A percentile compares a stretch with the other conserved stretches of the same genome.
These are phyloP conservation scores for Radiomyces spectabilis DNA, from an alignment of 192 early-diverging fungal species.

Conservation along the genomic window DNA sequence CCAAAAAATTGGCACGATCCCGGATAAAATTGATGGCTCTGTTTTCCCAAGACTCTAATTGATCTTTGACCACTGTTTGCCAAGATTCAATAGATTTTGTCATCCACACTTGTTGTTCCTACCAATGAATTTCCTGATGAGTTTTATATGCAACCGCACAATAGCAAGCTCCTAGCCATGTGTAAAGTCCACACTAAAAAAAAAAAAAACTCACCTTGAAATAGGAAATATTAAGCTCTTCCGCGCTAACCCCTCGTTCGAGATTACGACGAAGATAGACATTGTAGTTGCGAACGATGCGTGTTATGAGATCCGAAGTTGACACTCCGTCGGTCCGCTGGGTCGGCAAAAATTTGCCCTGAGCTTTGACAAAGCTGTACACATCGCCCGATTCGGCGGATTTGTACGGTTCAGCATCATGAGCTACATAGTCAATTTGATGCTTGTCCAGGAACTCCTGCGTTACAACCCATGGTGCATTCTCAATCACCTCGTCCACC, in stretches of 20 bases:
- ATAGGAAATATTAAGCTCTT: constrained; percentile 67
- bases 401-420: constrained; percentile 68
- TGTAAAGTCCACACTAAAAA: too few relatives aligned
- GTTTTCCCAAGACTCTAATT: too few relatives aligned
- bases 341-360: constrained; percentile 54
- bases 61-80: too few relatives aligned
- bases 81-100: too few relatives aligned
- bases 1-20: too few relatives aligned
- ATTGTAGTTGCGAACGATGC: constrained; percentile 76
- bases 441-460: constrained; percentile 63
- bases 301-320: constrained; percentile 71
- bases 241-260: constrained; percentile 64
- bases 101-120: too few relatives aligned
- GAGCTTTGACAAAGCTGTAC: constrained; percentile 67
- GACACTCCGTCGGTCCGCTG: constrained; percentile 72
- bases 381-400: constrained; percentile 60
- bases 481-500: constrained; percentile 65
- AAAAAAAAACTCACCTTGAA: too few relatives aligned
- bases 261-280: constrained; percentile 68
- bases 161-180: background rate
- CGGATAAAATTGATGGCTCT: too few relatives aligned
- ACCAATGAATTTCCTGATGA: background rate
- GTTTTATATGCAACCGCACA: constrained; percentile 49
- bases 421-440: constrained; percentile 70
- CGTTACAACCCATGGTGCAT: constrained; percentile 64